Conservation (phyloP, 805 yeast species). For the Cyberlindnera mycetangii region DNA sequence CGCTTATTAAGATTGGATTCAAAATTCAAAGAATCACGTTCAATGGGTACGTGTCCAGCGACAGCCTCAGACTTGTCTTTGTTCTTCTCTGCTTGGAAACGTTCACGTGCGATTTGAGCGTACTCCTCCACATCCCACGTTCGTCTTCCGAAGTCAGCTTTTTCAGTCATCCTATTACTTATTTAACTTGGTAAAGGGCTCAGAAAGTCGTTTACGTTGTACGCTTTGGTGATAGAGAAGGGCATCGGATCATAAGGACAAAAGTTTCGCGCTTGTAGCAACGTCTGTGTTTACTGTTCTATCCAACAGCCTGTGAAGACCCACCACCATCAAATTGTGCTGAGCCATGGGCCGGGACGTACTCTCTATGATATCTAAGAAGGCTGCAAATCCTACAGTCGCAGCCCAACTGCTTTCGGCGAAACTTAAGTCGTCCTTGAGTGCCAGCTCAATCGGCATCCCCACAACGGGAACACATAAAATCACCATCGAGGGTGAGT, state of each 20-base stretch:
- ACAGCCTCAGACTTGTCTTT: slow-evolving; percentile 11
- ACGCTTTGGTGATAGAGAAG: too few relatives aligned
- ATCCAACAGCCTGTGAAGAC: too few relatives aligned
- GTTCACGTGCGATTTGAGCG: slow-evolving; percentile 42
- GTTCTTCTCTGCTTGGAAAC: slow-evolving; percentile 22
- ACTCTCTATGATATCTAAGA: slow-evolving; percentile 16
- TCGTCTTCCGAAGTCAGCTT: slow-evolving; percentile 49
- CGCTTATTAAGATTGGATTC: slow-evolving; percentile 32
- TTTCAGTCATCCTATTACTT: slow-evolving; percentile 7
- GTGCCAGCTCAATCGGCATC: neutral
- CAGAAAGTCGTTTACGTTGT: too few relatives aligned
- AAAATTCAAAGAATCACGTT: slow-evolving; percentile 25
- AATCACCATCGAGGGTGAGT: slow-evolving; percentile 36
- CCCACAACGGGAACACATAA: slow-evolving; percentile 25
- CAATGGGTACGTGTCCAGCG: slow-evolving; percentile 7
- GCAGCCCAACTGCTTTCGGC: neutral
- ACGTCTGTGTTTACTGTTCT: too few relatives aligned
- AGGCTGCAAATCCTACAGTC: slow-evolving; percentile 1
- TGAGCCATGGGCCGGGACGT: slow-evolving; percentile 19
- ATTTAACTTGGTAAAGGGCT: too few relatives aligned
- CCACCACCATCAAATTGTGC: too few relatives aligned
- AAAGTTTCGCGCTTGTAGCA: neutral
- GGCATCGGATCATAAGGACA: too few relatives aligned
- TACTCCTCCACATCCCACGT: slow-evolving; percentile 74
- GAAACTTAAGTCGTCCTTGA: neutral